These are phyloP conservation scores for Terfezia claveryi DNA, from an alignment of 495 filamentous ascomycete species.

Conservation along the genomic window DNA sequence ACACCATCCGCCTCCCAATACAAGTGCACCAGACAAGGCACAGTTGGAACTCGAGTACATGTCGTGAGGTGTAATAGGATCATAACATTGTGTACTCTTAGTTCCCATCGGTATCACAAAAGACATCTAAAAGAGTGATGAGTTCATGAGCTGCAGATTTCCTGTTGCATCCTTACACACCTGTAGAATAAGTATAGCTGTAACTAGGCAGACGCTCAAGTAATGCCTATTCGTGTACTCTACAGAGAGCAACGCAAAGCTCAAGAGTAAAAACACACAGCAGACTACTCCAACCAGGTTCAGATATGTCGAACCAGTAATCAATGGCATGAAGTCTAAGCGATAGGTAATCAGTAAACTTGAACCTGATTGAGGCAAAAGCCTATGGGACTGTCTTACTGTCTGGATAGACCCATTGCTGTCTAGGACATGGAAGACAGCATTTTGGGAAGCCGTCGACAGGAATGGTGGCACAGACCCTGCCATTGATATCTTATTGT, in stretches of 20 bases:
- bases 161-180: conserved; percentile 27
- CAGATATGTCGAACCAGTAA: conserved; percentile 49
- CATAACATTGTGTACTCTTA: conserved; percentile 54
- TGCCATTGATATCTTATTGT: conserved; percentile 6
- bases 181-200: conserved; percentile 53
- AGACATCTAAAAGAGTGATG: conserved; percentile 33
- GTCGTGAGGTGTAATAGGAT: conserved; percentile 79
- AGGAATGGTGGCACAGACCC: conserved; percentile 33
- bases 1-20: conserved; percentile 66
- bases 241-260: conserved; percentile 63
- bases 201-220: conserved; percentile 62
- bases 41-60: conserved; percentile 67
- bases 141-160: conserved; percentile 12
- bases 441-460: conserved; percentile 29
- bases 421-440: conserved; percentile 77
- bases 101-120: conserved; percentile 81
- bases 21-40: conserved; percentile 67
- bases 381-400: conserved; percentile 24
- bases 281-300: conserved; percentile 51
- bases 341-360: conserved; percentile 6
- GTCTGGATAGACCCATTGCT: conserved; percentile 65
- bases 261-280: conserved; percentile 55
- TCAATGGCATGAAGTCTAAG: conserved; percentile 40
- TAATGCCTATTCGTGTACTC: conserved; percentile 86
- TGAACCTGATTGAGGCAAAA: not conserved